Percentiles rank a stretch among this genome's conserved stretches.
Conservation (phyloP, 176 grass and related monocot genomes). For the Echinochloa phyllopogon region DNA sequence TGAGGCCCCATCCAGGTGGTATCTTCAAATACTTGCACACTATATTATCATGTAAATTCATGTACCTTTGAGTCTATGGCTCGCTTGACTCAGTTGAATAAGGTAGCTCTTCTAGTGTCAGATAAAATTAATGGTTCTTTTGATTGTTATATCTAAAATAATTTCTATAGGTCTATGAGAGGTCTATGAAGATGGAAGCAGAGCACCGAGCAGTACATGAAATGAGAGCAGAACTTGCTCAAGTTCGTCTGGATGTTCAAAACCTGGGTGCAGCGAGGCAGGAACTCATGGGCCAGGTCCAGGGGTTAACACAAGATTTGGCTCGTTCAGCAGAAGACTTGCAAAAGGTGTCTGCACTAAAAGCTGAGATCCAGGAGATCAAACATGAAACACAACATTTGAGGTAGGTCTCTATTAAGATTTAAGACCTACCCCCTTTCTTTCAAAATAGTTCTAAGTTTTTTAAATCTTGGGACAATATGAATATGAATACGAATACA, state of each 20-base stretch:
- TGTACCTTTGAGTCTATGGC: slow-evolving; percentile 4
- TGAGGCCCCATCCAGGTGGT: slow-evolving; percentile 12
- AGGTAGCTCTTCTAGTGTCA: neutral
- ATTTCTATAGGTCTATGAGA: slow-evolving; percentile 60
- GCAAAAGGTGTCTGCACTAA: slow-evolving; percentile 68
- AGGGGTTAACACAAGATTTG: slow-evolving; percentile 73
- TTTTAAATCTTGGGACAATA: slow-evolving; percentile 16
- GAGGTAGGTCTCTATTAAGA: slow-evolving; percentile 56
- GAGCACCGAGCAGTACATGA: slow-evolving; percentile 56
- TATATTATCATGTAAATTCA: slow-evolving; percentile 27
- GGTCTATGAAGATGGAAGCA: slow-evolving; percentile 68
- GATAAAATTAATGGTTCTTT: slow-evolving; percentile 34
- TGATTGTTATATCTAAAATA: slow-evolving; percentile 12
- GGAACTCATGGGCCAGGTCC: slow-evolving; percentile 67
- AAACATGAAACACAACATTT: slow-evolving; percentile 73
- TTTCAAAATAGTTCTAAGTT: slow-evolving; percentile 2
- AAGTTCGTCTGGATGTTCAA: slow-evolving; percentile 67
- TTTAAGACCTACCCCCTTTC: neutral
- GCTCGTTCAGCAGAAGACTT: slow-evolving; percentile 60
- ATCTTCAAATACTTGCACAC: slow-evolving; percentile 9
- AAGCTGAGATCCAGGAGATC: slow-evolving; percentile 74
- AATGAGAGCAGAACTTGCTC: slow-evolving; percentile 63
- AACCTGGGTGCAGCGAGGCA: slow-evolving; percentile 64
- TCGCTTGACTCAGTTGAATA: slow-evolving; percentile 26
- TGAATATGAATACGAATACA: neutral